Evolutionary conservation across 176 grass and related monocot species (phyloP).

Genomic region (Phoenix roebelenii): DNA sequence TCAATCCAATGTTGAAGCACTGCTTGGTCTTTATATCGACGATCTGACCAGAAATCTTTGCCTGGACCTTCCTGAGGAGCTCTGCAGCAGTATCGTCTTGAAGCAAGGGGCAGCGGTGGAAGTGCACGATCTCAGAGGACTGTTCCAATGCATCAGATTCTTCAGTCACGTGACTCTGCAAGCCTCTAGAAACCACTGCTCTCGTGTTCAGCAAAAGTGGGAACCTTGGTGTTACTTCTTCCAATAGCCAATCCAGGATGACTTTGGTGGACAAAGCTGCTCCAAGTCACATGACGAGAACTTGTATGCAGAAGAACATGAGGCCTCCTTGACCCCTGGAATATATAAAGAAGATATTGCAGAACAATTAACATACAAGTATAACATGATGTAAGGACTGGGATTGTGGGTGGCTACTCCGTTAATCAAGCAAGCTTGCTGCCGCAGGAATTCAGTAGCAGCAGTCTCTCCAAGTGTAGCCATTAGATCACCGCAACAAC

Average conservation of each 20-base stretch:
- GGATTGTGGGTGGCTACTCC: slow-evolving; percentile 20
- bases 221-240: slow-evolving; percentile 24
- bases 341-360: slow-evolving; percentile 6
- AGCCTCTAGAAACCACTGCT: slow-evolving; percentile 33
- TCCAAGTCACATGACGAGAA: slow-evolving; percentile 10
- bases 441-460: slow-evolving; percentile 16
- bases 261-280: slow-evolving; percentile 26
- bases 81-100: slow-evolving; percentile 49
- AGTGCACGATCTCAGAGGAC: slow-evolving; percentile 45
- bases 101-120: slow-evolving; percentile 68
- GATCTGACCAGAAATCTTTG: slow-evolving; percentile 63
- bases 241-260: slow-evolving; percentile 19
- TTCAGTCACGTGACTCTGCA: slow-evolving; percentile 30
- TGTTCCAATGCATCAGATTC: slow-evolving; percentile 16
- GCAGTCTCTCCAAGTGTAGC: slow-evolving; percentile 29
- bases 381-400: background rate
- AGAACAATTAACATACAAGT: background rate
- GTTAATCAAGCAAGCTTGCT: slow-evolving; percentile 33
- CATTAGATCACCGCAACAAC: slow-evolving; percentile 31
- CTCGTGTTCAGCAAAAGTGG: slow-evolving; percentile 1
- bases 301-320: slow-evolving; percentile 14
- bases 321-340: slow-evolving; percentile 25
- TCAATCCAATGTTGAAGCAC: slow-evolving; percentile 77
- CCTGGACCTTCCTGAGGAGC: slow-evolving; percentile 56
- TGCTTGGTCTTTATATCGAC: slow-evolving; percentile 55